A percentile compares a stretch with the other conserved stretches of the same genome.
Conservation (phyloP, 148 eudicot genomes). For the Pouteria glomerata region DNA sequence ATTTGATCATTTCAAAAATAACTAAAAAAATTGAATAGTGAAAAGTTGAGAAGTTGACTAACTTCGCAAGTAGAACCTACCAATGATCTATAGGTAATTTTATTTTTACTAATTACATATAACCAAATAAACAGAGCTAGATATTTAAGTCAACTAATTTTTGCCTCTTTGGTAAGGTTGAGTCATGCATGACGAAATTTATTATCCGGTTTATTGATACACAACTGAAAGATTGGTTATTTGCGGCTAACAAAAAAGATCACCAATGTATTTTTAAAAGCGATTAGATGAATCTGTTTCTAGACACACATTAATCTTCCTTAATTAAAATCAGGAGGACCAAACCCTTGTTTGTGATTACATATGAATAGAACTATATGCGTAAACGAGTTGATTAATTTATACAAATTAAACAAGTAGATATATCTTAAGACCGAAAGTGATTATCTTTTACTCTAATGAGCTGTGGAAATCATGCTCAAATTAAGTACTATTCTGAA, state of each 20-base stretch:
- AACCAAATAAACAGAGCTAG: no score
- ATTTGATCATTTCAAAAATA: no score
- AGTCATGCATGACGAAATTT: constrained; percentile 6
- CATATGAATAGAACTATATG: background rate
- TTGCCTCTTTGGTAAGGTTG: background rate
- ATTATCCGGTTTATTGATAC: background rate
- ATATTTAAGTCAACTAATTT: background rate
- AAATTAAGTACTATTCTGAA: no score
- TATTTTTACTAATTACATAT: no score
- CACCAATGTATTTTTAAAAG: background rate
- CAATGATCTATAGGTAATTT: no score
- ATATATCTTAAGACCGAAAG: background rate
- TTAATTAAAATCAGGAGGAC: no score
- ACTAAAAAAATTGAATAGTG: no score
- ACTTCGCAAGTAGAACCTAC: no score
- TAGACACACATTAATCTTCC: constrained; percentile 5
- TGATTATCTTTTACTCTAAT: no score
- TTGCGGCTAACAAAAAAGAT: background rate
- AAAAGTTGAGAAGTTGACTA: no score
- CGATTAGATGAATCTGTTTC: background rate
- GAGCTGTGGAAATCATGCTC: no score
- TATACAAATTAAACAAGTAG: background rate
- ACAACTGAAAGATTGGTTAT: background rate
- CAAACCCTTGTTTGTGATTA: no score
- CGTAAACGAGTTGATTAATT: background rate